Conservation (phyloP, 2,329 filamentous ascomycete species). For the Talaromyces verruculosus region DNA sequence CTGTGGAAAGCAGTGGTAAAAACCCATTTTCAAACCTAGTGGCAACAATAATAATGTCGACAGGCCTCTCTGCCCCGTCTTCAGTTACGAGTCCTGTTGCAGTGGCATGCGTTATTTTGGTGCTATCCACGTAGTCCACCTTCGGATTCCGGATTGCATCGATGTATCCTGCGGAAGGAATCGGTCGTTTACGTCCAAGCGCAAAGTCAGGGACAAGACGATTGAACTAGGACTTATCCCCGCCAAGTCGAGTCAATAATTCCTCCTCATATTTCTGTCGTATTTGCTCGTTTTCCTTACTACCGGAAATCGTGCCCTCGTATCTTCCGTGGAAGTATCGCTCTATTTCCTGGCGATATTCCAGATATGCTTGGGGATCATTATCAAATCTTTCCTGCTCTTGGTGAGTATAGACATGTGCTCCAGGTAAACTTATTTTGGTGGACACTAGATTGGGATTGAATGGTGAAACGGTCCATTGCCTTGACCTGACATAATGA, state of each 20-base stretch:
- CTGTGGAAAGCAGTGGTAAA: conserved; percentile 6
- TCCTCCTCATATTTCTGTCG: conserved; percentile 8
- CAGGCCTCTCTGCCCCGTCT: conserved; percentile 11
- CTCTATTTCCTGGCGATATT: conserved; percentile 18
- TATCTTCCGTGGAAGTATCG: conserved; percentile 19
- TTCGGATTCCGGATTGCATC: conserved; percentile 8
- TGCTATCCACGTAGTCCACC: conserved; percentile 16
- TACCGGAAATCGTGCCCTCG: conserved; percentile 3
- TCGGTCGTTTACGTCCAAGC: conserved; percentile 15
- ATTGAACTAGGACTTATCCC: conserved; percentile 8
- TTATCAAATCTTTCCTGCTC: conserved; percentile 17
- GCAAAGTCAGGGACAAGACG: conserved; percentile 9
- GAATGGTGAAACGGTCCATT: conserved; percentile 13
- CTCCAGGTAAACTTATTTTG: conserved; percentile 12
- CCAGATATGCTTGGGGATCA: conserved; percentile 16
- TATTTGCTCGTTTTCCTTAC: conserved; percentile 2
- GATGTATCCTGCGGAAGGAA: conserved; percentile 15
- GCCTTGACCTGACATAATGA: conserved; percentile 15
- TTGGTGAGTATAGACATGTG: conserved; percentile 16
- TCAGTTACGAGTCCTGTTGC: conserved; percentile 6
- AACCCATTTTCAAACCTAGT: conserved; percentile 12
- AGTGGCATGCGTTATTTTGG: conserved; percentile 14
- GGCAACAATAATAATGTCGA: conserved; percentile 9
- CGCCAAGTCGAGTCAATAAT: neutral
- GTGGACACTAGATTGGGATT: conserved; percentile 13